Conservation (phyloP, 805 yeast species). For the Kluyveromyces aestuarii region DNA sequence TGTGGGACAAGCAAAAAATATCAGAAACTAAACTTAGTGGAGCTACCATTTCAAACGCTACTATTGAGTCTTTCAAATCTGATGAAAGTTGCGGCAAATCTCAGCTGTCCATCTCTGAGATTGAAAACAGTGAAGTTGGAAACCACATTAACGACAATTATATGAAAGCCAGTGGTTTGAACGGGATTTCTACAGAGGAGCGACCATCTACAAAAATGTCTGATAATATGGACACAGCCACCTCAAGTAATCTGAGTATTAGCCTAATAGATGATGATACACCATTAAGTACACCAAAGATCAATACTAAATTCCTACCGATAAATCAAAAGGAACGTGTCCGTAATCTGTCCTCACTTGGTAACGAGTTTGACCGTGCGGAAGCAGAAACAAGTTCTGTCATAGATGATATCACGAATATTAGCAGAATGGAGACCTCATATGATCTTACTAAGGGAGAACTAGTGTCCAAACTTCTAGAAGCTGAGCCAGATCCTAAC, state of each 20-base stretch:
- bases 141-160: background rate
- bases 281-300: constrained; percentile 20
- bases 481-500: constrained; percentile 5
- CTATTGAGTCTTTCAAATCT: background rate
- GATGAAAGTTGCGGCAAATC: background rate
- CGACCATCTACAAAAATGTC: background rate
- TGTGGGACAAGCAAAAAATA: constrained; percentile 15
- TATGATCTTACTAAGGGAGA: constrained; percentile 16
- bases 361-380: background rate
- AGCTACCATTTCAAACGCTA: background rate
- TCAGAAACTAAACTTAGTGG: background rate
- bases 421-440: constrained; percentile 15
- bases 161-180: background rate
- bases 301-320: constrained; percentile 10
- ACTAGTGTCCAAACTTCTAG: constrained; percentile 17
- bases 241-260: background rate
- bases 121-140: background rate
- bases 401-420: constrained; percentile 10
- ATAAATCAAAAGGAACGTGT: background rate
- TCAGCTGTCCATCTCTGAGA: background rate
- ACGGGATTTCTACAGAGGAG: background rate
- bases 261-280: constrained; percentile 13
- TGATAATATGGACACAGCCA: background rate
- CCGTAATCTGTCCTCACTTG: background rate
- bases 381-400: background rate